Conservation (phyloP, 139 green algal species). For the Auxenochlorella pyrenoidosa region DNA sequence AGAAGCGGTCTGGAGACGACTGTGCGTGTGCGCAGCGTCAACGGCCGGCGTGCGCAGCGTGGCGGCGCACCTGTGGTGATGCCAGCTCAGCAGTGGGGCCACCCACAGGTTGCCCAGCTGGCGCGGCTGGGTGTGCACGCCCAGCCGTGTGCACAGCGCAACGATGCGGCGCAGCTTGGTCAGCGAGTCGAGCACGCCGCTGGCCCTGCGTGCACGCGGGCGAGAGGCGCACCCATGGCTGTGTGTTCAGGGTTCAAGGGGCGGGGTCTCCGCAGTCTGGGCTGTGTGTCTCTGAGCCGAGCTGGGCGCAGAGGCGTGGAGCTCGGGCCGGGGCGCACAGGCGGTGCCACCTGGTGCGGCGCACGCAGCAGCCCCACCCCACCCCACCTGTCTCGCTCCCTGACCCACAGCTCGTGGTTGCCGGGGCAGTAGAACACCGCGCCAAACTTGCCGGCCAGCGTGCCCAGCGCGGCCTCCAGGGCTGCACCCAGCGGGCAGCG, state of each 20-base stretch:
- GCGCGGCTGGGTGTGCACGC: slow-evolving; percentile 44
- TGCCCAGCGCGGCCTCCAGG: slow-evolving; percentile 58
- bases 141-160: slow-evolving; percentile 54
- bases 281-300: too few species aligned
- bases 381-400: slow-evolving; percentile 10
- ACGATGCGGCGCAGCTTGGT: slow-evolving; percentile 62
- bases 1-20: too few species aligned
- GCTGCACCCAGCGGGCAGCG: background rate
- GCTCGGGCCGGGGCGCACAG: too few species aligned
- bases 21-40: too few species aligned
- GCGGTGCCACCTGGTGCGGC: too few species aligned
- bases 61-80: slow-evolving; percentile 23
- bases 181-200: slow-evolving; percentile 20
- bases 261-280: too few species aligned
- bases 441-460: slow-evolving; percentile 51
- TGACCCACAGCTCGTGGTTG: slow-evolving; percentile 80
- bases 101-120: slow-evolving; percentile 57
- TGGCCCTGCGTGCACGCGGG: slow-evolving; percentile 5
- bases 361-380: too few species aligned
- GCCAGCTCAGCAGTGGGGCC: slow-evolving; percentile 59
- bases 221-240: background rate
- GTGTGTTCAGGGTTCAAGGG: too few species aligned
- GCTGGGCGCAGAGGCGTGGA: too few species aligned
- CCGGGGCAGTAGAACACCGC: slow-evolving; percentile 72
- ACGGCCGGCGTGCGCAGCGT: too few species aligned